These are phyloP conservation scores for Pseudoscleropodium purum DNA, from an alignment of 225 moss, liverwort and hornwort genomes.

Conservation along the genomic window DNA sequence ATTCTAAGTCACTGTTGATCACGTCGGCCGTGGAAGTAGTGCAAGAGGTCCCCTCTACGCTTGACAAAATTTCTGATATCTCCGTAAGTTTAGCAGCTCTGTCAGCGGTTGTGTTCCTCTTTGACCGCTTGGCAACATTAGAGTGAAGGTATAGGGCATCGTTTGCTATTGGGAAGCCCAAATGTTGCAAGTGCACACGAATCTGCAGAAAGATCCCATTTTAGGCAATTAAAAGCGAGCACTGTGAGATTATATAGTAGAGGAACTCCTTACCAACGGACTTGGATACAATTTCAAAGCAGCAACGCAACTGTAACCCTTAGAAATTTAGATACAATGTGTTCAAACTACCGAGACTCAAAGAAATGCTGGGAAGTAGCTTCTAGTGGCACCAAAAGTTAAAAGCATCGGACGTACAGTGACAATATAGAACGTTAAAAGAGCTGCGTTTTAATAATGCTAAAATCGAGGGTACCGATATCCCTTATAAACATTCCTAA, in stretches of 20 bases:
- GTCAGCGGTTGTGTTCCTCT: constrained; percentile 45
- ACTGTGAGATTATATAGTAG: neutral
- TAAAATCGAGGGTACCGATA: neutral
- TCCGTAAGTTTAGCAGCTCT: constrained; percentile 48
- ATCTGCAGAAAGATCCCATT: constrained; percentile 38
- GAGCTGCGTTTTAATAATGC: neutral
- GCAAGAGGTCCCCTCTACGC: neutral
- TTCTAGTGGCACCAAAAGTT: neutral
- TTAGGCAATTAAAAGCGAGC: neutral
- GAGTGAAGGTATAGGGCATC: constrained; percentile 70
- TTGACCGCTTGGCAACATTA: constrained; percentile 63
- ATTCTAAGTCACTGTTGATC: neutral
- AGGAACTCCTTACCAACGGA: neutral
- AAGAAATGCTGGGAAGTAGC: neutral
- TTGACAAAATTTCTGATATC: neutral
- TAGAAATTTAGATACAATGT: neutral
- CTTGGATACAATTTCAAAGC: neutral
- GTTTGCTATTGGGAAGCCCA: constrained; percentile 88
- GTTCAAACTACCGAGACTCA: neutral
- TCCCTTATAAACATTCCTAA: neutral
- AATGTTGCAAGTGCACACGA: constrained; percentile 84
- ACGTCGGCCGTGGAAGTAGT: neutral
- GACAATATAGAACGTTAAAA: neutral
- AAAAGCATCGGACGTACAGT: neutral
- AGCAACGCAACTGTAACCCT: neutral